Percentiles rank a stretch among this genome's conserved stretches.
Conservation (phyloP, 768 basidiomycete genomes). For the Mycena kentingensis region DNA sequence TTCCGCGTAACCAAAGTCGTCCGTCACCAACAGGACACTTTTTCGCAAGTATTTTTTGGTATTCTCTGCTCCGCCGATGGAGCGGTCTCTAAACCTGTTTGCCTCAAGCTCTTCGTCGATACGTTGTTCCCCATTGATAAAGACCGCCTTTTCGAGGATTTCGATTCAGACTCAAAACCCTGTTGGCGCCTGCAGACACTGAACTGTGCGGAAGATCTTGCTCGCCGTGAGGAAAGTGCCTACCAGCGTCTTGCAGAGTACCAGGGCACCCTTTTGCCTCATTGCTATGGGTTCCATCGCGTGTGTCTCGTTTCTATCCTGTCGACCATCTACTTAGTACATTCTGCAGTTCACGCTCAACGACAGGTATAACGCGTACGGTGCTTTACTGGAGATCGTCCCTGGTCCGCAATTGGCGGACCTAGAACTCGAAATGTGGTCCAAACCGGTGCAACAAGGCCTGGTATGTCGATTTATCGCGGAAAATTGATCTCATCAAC, state of each 20-base stretch:
- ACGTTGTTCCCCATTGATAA: neutral
- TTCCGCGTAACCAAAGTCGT: constrained; percentile 2
- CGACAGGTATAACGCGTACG: no score
- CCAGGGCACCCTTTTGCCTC: neutral
- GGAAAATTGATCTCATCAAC: neutral
- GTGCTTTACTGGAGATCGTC: no score
- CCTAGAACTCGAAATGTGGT: no score
- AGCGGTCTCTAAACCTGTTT: neutral
- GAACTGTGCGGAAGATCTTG: neutral
- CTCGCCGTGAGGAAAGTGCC: neutral
- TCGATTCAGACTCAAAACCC: neutral
- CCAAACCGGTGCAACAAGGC: no score
- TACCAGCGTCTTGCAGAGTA: neutral
- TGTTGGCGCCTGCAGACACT: neutral
- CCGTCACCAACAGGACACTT: neutral
- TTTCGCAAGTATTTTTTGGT: constrained; percentile 6
- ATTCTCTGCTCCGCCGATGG: neutral
- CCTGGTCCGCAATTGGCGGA: no score
- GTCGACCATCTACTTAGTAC: neutral
- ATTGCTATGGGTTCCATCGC: constrained; percentile 1
- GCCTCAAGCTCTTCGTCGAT: neutral
- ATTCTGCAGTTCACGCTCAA: no score
- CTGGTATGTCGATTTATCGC: no score
- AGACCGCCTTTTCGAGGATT: neutral
- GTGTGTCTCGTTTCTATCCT: neutral